phyloP scores from a whole-genome alignment of 1,284 basidiomycete genomes.

The Abortiporus biennis region DNA sequence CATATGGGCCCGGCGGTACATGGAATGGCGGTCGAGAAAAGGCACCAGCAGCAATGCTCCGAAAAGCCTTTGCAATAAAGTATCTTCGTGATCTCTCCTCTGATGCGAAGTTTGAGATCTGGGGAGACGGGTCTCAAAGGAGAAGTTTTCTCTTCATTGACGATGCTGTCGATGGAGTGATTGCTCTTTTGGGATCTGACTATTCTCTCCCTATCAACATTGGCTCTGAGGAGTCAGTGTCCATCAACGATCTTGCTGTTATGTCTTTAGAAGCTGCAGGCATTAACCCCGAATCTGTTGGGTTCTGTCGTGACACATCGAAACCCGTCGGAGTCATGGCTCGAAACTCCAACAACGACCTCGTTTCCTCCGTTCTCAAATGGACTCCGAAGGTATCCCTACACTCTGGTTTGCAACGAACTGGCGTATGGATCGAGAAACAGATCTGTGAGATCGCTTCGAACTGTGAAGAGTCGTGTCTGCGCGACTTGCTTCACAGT shows the following conservation, averaged over 20 bases:
- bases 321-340: conserved; percentile 43
- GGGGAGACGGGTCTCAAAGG: conserved; percentile 48
- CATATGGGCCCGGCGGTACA: conserved; percentile 48
- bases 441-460: too few relatives aligned
- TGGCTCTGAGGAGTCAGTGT: conserved; percentile 40
- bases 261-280: conserved; percentile 32
- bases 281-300: conserved; percentile 23
- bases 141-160: conserved; percentile 52
- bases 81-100: conserved; percentile 14
- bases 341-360: conserved; percentile 46
- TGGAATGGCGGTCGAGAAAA: conserved; percentile 54
- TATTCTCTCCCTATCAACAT: conserved; percentile 39
- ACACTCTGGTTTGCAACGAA: too few relatives aligned
- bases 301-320: conserved; percentile 21
- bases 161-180: conserved; percentile 43
- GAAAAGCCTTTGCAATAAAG: conserved; percentile 40
- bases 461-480: too few relatives aligned
- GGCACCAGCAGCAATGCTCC: conserved; percentile 49
- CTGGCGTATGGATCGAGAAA: too few relatives aligned
- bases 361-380: conserved; percentile 24
- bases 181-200: conserved; percentile 34
- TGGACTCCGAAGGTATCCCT: too few relatives aligned
- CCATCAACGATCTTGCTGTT: conserved; percentile 37
- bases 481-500: too few relatives aligned
- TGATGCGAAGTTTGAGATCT: conserved; percentile 38